Percentiles rank a stretch among this genome's conserved stretches.
These are phyloP conservation scores for Lepiota brunneoincarnata DNA, from an alignment of 768 basidiomycete species.

Conservation along the genomic window DNA sequence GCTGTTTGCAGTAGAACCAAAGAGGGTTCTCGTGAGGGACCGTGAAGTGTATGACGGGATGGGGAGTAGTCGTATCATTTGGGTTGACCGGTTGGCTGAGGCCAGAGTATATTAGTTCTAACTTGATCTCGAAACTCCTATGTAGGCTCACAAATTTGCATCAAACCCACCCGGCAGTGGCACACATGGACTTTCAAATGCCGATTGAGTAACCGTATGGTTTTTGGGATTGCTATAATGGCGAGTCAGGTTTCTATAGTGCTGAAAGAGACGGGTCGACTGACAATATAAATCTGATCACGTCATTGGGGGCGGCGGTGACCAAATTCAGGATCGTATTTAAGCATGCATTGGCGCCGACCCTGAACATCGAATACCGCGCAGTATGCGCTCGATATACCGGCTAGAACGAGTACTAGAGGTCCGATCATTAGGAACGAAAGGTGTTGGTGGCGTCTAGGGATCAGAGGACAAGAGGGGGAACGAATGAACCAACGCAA, in stretches of 20 bases:
- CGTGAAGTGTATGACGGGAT: constrained; percentile 35
- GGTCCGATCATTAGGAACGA: constrained; percentile 2
- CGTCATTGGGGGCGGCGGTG: constrained; percentile 42
- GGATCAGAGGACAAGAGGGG: not conserved
- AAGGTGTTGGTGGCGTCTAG: not conserved
- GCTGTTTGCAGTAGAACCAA: constrained; percentile 60
- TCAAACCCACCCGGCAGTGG: constrained; percentile 26
- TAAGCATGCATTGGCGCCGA: constrained; percentile 30
- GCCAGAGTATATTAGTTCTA: not conserved
- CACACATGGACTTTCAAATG: constrained; percentile 37
- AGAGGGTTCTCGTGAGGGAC: constrained; percentile 44
- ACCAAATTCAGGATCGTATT: constrained; percentile 33
- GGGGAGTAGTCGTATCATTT: constrained; percentile 33
- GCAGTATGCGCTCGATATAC: constrained; percentile 26
- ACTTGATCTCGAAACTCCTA: not conserved
- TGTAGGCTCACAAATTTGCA: constrained; percentile 35
- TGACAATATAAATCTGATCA: constrained; percentile 46
- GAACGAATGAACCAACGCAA: too few relatives aligned
- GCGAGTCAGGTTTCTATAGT: not conserved
- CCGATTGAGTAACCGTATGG: constrained; percentile 46
- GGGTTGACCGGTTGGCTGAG: constrained; percentile 26
- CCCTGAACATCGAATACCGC: constrained; percentile 30
- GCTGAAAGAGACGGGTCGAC: constrained; percentile 24
- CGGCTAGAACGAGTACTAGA: constrained; percentile 20
- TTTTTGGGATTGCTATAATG: constrained; percentile 41